Percentiles rank a stretch among this genome's conserved stretches.
Evolutionary conservation across 768 basidiomycete species (phyloP).

Genomic region (Lentinula raphanica): DNA sequence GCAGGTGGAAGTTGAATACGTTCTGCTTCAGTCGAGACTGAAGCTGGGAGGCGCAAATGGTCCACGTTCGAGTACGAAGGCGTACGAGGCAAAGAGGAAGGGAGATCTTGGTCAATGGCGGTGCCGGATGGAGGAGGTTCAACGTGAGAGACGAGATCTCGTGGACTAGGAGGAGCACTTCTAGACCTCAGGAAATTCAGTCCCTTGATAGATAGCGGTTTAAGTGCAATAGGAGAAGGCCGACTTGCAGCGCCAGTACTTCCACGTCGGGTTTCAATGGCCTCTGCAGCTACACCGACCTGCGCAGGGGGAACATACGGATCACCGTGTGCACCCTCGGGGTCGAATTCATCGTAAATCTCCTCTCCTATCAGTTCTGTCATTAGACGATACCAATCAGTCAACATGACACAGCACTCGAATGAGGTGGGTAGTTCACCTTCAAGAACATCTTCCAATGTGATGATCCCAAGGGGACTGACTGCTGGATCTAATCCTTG

Average conservation of each 20-base stretch:
- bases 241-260: neutral
- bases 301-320: slow-evolving; percentile 26
- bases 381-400: neutral
- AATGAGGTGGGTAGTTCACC: slow-evolving; percentile 42
- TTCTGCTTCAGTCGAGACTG: neutral
- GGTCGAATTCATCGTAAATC: slow-evolving; percentile 88
- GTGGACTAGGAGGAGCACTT: slow-evolving; percentile 55
- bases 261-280: neutral
- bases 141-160: slow-evolving; percentile 20
- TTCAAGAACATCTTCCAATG: slow-evolving; percentile 89
- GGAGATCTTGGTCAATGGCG: slow-evolving; percentile 5
- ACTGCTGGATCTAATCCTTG: slow-evolving; percentile 77
- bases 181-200: slow-evolving; percentile 48
- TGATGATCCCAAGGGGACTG: slow-evolving; percentile 87
- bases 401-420: neutral
- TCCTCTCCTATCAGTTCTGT: slow-evolving; percentile 89
- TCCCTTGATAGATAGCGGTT: slow-evolving; percentile 40
- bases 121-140: neutral
- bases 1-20: neutral
- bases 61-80: slow-evolving; percentile 1
- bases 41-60: neutral
- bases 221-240: slow-evolving; percentile 29
- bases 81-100: slow-evolving; percentile 10
- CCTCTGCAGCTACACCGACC: neutral
- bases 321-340: slow-evolving; percentile 61